Evolutionary conservation across 2,329 filamentous ascomycete genomes (phyloP).

Genomic region (Cladosporium sp.): DNA sequence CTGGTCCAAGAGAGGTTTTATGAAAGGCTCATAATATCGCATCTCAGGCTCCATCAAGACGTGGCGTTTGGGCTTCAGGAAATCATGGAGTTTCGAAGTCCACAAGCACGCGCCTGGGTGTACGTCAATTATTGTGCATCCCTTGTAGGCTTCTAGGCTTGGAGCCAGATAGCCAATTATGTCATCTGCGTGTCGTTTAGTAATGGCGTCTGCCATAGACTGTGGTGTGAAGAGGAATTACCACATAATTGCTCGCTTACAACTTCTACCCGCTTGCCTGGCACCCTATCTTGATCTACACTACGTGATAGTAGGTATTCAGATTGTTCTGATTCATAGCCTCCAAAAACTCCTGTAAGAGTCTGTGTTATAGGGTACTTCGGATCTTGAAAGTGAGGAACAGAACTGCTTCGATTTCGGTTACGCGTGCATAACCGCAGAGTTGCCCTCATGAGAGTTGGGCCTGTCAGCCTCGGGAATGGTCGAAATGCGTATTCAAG

Average conservation of each 20-base stretch:
- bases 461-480: too few species aligned
- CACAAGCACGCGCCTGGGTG: constrained; percentile 77
- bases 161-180: constrained; percentile 65
- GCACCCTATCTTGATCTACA: not conserved
- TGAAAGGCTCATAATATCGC: constrained; percentile 55
- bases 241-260: constrained; percentile 40
- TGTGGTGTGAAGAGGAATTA: not conserved
- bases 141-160: constrained; percentile 64
- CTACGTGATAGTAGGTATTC: not conserved
- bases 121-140: constrained; percentile 77
- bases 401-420: too few species aligned
- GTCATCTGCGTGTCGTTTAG: constrained; percentile 51
- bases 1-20: constrained; percentile 44
- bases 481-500: too few species aligned
- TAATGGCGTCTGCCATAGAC: too few species aligned
- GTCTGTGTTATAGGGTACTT: not conserved
- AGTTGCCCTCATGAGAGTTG: constrained; percentile 3
- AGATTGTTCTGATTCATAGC: not conserved
- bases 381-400: not conserved
- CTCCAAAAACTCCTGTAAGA: constrained; percentile 6
- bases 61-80: constrained; percentile 74
- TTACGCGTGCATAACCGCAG: not conserved
- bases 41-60: constrained; percentile 72
- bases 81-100: constrained; percentile 70
- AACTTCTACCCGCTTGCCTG: constrained; percentile 25